phyloP scores from a whole-genome alignment of 306 rosid species.

The Prosopis cineraria region DNA sequence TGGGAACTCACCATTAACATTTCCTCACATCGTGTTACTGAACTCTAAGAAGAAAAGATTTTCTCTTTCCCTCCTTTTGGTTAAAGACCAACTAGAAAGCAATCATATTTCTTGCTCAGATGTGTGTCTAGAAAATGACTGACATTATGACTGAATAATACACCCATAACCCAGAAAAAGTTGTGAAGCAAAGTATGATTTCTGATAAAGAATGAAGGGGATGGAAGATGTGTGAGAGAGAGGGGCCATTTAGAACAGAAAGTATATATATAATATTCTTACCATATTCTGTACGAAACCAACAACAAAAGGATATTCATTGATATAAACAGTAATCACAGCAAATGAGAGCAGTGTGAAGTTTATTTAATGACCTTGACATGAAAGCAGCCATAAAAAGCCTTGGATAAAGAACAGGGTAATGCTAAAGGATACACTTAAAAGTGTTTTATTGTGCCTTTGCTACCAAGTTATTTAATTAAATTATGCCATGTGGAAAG shows the following conservation, averaged over 20 bases:
- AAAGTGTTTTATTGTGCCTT: not conserved
- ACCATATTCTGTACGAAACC: not conserved
- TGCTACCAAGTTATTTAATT: not conserved
- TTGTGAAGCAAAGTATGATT: not conserved
- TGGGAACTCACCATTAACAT: not conserved
- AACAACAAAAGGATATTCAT: not conserved
- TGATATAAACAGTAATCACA: not conserved
- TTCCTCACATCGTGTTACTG: not conserved
- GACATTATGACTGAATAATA: not conserved
- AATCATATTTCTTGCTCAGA: not conserved
- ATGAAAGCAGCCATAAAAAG: slow-evolving; percentile 21
- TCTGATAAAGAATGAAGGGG: slow-evolving; percentile 14
- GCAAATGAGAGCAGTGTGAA: slow-evolving; percentile 3
- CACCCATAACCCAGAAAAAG: not conserved
- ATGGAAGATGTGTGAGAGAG: not conserved
- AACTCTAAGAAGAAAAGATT: not conserved
- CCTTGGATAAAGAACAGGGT: slow-evolving; percentile 5
- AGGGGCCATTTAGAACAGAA: not conserved
- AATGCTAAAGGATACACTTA: not conserved
- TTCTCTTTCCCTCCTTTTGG: not conserved
- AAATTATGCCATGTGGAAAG: not conserved
- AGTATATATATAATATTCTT: not conserved
- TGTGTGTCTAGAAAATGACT: not conserved
- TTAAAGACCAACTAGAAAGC: not conserved
- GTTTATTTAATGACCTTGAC: slow-evolving; percentile 8